Conservation (phyloP, 1,284 basidiomycete species). For the Moesziomyces antarcticus region DNA sequence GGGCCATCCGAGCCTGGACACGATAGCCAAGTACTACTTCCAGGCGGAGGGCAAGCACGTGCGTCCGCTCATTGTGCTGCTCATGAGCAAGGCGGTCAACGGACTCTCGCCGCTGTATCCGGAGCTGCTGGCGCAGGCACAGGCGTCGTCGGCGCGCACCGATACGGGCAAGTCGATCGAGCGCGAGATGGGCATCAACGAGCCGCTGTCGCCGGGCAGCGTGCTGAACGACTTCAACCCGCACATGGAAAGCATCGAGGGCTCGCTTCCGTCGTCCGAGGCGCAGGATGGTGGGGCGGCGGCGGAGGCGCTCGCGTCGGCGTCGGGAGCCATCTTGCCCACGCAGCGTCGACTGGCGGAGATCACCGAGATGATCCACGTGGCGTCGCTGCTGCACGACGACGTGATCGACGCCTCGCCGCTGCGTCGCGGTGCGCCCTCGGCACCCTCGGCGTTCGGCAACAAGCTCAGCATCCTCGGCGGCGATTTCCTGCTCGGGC, state of each 20-base stretch:
- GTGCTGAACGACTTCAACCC: conserved; percentile 88
- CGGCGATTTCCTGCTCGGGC: conserved; percentile 93
- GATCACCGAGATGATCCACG: conserved; percentile 98
- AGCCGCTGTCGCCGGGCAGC: conserved; percentile 77
- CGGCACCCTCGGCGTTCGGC: conserved; percentile 88
- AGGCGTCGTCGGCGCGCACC: conserved; percentile 56
- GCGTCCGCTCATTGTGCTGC: conserved; percentile 86
- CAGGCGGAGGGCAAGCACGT: conserved; percentile 79
- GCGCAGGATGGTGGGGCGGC: conserved; percentile 9
- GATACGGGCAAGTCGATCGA: conserved; percentile 58
- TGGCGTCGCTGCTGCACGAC: conserved; percentile 94
- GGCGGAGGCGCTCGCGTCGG: conserved; percentile 15
- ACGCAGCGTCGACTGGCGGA: conserved; percentile 92
- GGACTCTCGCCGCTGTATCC: conserved; percentile 74
- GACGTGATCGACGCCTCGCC: conserved; percentile 89
- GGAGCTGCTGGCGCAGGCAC: conserved; percentile 66
- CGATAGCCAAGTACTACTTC: conserved; percentile 94
- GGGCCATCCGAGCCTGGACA: conserved; percentile 85
- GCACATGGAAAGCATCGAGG: conserved; percentile 48
- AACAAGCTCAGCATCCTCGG: conserved; percentile 95
- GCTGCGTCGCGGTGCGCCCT: conserved; percentile 82
- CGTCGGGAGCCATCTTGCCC: conserved; percentile 72
- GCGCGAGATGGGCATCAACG: conserved; percentile 71
- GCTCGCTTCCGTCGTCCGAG: conserved; percentile 5
- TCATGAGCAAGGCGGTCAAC: conserved; percentile 92